Base-by-base conservation (phyloP, 352 stramenopile genomes). In the Peronosclerospora sorghi region DNA sequence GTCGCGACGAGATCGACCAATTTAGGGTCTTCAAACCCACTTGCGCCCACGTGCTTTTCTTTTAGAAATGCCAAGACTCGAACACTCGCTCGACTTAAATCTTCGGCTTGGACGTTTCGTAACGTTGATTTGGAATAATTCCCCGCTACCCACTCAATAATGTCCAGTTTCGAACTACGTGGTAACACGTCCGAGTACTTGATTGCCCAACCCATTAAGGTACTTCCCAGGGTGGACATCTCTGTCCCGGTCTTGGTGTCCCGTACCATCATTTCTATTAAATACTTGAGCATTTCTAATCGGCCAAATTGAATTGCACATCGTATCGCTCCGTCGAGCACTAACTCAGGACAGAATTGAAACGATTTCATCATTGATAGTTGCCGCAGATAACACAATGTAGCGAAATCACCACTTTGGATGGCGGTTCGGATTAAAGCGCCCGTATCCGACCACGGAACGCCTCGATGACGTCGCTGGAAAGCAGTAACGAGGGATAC, bases 221-320 rank as follows among this genome's bases (percentile, higher is more conserved):
- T 51, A 37, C 38, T 55, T n/a, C 43, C 52, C 10, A 41, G n/a
- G 17, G 34, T 54, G 36, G 49, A 20, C 1, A 23, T 43, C 23
- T 53, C 40, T 12, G 13, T 40, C 9, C 18, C 17, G n/a, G 3
- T 18, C 35, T 13, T 48, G 14, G 21, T 36, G 19, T 36, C 48
- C 0, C 21, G 30, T 18, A 63, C 24, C 13, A 30, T 45, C 0
- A 26, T 47, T 7, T 45, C 14, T 9, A 24, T 39, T 18, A 71
- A 28, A 28, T 63, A 71, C 19, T 62, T 23, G 1, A 68, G 12
- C 2, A 68, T 52, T 30, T 62, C 44, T 0, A 65, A 13, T 4
- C 38, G 38, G 6, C 57, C 57, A 34, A 51, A 52, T 39, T 65
- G 54, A 47, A 68, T 62, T 10, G 62, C 62, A n/a, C 46, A 67